Percentiles rank a stretch among this genome's conserved stretches.
Conservation (phyloP, 2,329 filamentous ascomycete species). For the Akanthomyces dipterigenus region DNA sequence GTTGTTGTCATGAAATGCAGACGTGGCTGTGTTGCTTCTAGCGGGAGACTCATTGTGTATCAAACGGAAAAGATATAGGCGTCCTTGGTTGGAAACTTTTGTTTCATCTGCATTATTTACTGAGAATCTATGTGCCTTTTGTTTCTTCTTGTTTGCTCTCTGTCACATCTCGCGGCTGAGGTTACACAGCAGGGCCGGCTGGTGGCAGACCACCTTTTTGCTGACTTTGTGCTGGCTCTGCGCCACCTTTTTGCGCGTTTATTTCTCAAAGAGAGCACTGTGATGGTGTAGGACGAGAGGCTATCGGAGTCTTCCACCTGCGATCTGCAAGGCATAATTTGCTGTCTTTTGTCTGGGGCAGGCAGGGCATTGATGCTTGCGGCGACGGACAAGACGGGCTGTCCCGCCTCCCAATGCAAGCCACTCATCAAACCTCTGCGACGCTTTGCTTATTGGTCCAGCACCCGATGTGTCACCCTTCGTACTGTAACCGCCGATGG, state of each 20-base stretch:
- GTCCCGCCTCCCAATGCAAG: background rate
- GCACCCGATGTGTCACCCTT: background rate
- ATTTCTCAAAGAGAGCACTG: background rate
- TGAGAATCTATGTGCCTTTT: slow-evolving; percentile 1
- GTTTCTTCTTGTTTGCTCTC: background rate
- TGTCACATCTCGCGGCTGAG: background rate
- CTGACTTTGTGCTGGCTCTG: no score
- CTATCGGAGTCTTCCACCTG: background rate
- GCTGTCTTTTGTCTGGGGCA: background rate
- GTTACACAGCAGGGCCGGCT: slow-evolving; percentile 4
- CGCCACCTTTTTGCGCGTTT: no score
- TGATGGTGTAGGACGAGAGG: background rate
- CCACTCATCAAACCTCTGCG: background rate
- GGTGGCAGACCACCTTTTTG: background rate
- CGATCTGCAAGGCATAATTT: background rate
- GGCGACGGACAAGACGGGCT: background rate
- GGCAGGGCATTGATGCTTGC: no score
- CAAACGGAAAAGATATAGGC: slow-evolving; percentile 2
- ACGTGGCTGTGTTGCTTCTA: background rate
- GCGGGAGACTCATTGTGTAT: slow-evolving; percentile 8
- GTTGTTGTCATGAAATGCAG: slow-evolving; percentile 7
- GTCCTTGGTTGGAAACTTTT: slow-evolving; percentile 2
- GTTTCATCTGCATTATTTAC: background rate
- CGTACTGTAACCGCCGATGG: background rate
- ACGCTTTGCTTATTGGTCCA: background rate